Base-by-base conservation (phyloP, 352 stramenopile species). In the Peronospora farinosa region DNA sequence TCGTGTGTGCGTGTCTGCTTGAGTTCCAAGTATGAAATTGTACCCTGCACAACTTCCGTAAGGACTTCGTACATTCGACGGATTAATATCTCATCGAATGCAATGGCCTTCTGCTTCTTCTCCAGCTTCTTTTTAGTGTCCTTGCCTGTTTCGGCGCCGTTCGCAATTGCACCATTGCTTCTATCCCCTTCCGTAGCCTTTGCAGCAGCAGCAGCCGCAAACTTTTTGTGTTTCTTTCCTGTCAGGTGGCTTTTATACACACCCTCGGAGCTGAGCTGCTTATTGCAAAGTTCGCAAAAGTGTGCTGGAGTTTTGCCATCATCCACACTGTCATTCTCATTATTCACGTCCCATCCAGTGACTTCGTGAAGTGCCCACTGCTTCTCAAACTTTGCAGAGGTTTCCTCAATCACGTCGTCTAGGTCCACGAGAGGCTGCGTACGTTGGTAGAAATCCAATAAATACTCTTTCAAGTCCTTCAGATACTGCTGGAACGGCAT, bases 1-100 rank as follows among this genome's bases (percentile, higher is more conserved):
- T 92, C 84, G 46, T 90, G 85, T 11, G 80, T 95, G 32, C 84
- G 80, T 11, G 85, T 93, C 50, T 91, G 82, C 66, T 96, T 96
- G 16, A 88, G 66, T 47, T 92, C 81, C 31, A 92, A 55, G 52
- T 89, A 92, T 31, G 81, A 82, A 43, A 92, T 88, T 16, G 81
- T 92, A 11, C 70, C 78, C 36, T 92, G 81, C 16, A 90, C 77
- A 12, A 92, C 81, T 63, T 92, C 81, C 0, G 81, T 90, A 8
- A 92, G 65, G 23, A 92, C 54, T 60, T 88, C 79, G 51, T 85
- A 76, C 55, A 92, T 67, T 21, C 72, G 63, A 21, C 78, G 76
- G 28, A 90, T 74, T 17, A 90, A 47, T 8, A 88, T 69, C 55
- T 92, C 81, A 40, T 86, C 63, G 15, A 86, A 86, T 13, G 81